Base-by-base conservation (phyloP, 2,329 filamentous ascomycete species). In the Exophiala viscosa region DNA sequence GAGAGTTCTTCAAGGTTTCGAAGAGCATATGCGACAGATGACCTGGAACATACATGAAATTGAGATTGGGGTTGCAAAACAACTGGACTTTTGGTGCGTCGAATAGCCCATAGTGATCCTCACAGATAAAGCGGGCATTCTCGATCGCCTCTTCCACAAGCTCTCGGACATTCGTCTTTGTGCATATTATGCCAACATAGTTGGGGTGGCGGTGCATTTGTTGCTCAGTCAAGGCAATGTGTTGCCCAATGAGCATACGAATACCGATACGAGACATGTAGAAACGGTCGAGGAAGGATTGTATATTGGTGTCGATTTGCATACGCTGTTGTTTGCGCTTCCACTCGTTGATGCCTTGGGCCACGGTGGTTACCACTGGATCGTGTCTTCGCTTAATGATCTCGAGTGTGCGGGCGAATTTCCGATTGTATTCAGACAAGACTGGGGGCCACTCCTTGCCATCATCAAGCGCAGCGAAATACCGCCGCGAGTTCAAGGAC, bases 221-320 rank as follows among this genome's bases (percentile, higher is more conserved):
- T 73, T 97, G 91, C 70, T 97, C 92, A 5, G 91, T 96, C 54
- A 99, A 79, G 54, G 93, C 93, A 66, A 99, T 96, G 76, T 99
- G 93, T 71, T 99, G 93, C 48, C 93, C 93, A 65, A 99, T 96
- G 45, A 99, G 84, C 93, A 99, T 99, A 64, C 93, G 88, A 63
- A 99, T 99, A 61, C 93, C 93, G 66, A 99, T 99, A 58, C 93
- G 89, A 40, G 91, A 96, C 93, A 99, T 99, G 79, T 99, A 99
- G 74, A 99, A 99, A 54, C 93, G 88, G 74, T 99, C 93, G 61
- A 99, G 83, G 77, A 99, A 99, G 50, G 90, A 86, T 71, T 99
- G 93, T 54, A 99, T 96, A 64, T 91, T 59, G 69, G 91, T 86
- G 73, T 97, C 93, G 66, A 99, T 99, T 69, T 97, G 93, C 86